Base-by-base conservation (phyloP, 352 stramenopile species). In the Globisporangium carolinianum region DNA sequence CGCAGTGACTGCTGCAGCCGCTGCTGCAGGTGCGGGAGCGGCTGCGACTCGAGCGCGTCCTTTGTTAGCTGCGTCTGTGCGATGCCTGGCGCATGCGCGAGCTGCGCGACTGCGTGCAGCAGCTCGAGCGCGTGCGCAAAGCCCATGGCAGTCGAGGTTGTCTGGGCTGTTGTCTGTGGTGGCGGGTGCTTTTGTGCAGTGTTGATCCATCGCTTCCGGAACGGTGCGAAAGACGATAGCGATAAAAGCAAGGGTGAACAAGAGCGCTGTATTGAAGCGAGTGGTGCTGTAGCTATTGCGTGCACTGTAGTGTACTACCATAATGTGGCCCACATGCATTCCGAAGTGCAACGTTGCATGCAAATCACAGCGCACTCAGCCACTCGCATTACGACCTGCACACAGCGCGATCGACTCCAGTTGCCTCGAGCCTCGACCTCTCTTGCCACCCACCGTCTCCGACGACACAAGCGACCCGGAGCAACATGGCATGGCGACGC, bases 1-100 rank as follows among this genome's bases (percentile, higher is more conserved):
- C 72, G 73, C 38, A 83, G 53, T 24, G 72, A 71, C 47, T 83
- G 76, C 59, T 82, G 73, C 51, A 86, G 59, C 7, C 74, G 72
- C 64, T 80, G 76, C 61, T 86, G 76, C 9, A 86, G 51, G 35
- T 80, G 69, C 18, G 71, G 72, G 50, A 72, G 75, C 6, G 67
- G 73, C 2, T 64, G 55, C 55, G 51, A 36, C 6, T 41, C 35
- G 35, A 56, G 36, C 5, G 48, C 11, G 6, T 46, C 51, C 6
- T 37, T 15, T 9, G 50, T 55, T 6, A 59, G 35, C 36, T 47
- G 42, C 11, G n/a, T 39, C 12, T 62, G 48, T 15, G 58, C 36
- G 17, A 43, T 57, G 9, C 42, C 6, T 57, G 45, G 14, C 36
- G 48, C 36, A 5, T 60, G 43, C 52, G 66, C 73, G 39, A 79